Percentiles rank a stretch among this genome's conserved stretches.
These are phyloP conservation scores for Hypocrella siamensis DNA, from an alignment of 2,329 filamentous ascomycete species.

Conservation along the genomic window DNA sequence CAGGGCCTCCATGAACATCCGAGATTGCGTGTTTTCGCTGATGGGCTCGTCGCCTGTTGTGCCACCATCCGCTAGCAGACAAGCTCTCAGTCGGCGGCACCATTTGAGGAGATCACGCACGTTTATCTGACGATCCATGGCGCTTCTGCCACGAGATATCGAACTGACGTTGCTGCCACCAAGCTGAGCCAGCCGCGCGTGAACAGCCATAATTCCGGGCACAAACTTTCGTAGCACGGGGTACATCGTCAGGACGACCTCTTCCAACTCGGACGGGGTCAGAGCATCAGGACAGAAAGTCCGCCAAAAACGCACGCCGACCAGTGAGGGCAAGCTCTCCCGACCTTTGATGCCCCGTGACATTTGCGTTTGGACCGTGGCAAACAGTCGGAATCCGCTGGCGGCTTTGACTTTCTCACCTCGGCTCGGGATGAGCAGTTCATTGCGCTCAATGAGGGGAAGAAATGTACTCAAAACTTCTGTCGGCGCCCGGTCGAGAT, in stretches of 20 bases:
- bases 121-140: conserved; percentile 39
- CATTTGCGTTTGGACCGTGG: conserved; percentile 76
- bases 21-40: conserved; percentile 55
- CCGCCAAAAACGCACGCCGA: conserved; percentile 80
- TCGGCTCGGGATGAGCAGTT: conserved; percentile 76
- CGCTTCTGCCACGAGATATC: conserved; percentile 22
- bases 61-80: conserved; percentile 45
- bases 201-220: conserved; percentile 42
- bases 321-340: conserved; percentile 54
- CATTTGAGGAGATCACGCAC: conserved; percentile 81
- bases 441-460: conserved; percentile 82
- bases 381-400: conserved; percentile 77
- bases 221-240: conserved; percentile 51
- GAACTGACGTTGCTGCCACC: conserved; percentile 29
- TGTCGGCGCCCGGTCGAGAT: conserved; percentile 84
- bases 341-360: conserved; percentile 50
- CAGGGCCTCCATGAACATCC: conserved; percentile 84
- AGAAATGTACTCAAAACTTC: conserved; percentile 89
- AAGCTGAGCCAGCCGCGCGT: conserved; percentile 34
- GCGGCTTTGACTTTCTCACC: conserved; percentile 75
- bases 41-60: conserved; percentile 55
- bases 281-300: conserved; percentile 54
- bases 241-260: conserved; percentile 57
- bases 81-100: conserved; percentile 59
- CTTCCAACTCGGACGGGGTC: conserved; percentile 51